Conservation (phyloP, 2,329 filamentous ascomycete genomes). For the Dichotomopilus funicola region DNA sequence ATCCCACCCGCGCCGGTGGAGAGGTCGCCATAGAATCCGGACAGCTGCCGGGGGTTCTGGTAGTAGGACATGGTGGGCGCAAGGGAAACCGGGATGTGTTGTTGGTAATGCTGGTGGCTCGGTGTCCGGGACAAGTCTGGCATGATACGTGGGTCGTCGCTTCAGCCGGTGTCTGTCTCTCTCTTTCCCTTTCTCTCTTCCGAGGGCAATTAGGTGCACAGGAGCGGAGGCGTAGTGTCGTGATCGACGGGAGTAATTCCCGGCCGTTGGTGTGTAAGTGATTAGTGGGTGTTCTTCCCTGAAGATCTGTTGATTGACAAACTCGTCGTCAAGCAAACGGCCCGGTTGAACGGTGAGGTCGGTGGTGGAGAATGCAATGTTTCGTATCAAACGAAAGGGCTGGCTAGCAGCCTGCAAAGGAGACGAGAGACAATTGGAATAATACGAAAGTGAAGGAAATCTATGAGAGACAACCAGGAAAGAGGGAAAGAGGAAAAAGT, state of each 20-base stretch:
- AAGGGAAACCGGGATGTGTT: conserved; percentile 20
- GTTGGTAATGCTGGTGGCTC: conserved; percentile 26
- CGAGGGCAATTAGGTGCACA: neutral
- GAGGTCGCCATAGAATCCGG: conserved; percentile 30
- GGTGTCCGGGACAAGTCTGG: conserved; percentile 27
- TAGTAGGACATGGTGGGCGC: conserved; percentile 31
- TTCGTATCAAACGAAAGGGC: conserved; percentile 40
- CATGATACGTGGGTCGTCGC: conserved; percentile 22
- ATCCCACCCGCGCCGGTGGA: conserved; percentile 24
- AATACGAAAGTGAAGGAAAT: conserved; percentile 27
- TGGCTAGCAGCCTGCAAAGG: conserved; percentile 21
- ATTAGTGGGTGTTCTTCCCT: neutral
- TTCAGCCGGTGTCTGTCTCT: conserved; percentile 1
- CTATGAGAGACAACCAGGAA: conserved; percentile 31
- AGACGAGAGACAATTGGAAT: conserved; percentile 4
- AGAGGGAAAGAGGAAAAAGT: conserved; percentile 36
- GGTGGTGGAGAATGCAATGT: conserved; percentile 20
- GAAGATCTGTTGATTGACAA: conserved; percentile 8
- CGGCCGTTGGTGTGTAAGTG: conserved; percentile 9
- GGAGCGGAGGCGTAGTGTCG: neutral
- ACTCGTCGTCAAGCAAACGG: conserved; percentile 13
- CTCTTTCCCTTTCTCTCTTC: conserved; percentile 1
- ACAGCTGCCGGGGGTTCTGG: conserved; percentile 23
- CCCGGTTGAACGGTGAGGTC: conserved; percentile 17
- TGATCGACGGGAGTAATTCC: conserved; percentile 11